A percentile compares a stretch with the other conserved stretches of the same genome.
Conservation (phyloP, 2,329 filamentous ascomycete genomes). For the Ophiostoma populinum region DNA sequence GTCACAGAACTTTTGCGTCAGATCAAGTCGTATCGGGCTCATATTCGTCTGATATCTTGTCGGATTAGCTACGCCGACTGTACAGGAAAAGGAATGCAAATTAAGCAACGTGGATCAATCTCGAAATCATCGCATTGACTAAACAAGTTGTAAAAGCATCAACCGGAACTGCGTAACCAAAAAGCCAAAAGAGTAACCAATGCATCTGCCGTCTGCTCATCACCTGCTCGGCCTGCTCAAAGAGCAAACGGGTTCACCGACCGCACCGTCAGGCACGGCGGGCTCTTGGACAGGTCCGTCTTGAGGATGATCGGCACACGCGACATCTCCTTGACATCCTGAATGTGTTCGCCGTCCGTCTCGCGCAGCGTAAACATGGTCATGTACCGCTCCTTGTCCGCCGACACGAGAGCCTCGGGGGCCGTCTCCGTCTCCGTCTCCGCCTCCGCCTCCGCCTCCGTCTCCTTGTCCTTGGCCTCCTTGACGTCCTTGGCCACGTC, state of each 20-base stretch:
- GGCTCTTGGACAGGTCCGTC: constrained; percentile 96
- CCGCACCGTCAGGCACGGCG: constrained; percentile 82
- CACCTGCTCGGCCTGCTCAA: constrained; percentile 13
- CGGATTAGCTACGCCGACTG: too few relatives aligned
- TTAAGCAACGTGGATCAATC: too few relatives aligned
- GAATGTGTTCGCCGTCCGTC: constrained; percentile 88
- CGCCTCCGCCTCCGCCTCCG: constrained; percentile 72
- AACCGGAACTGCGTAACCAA: too few relatives aligned
- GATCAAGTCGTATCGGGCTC: too few relatives aligned
- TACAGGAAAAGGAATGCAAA: too few relatives aligned
- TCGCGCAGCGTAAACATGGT: constrained; percentile 79
- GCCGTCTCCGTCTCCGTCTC: constrained; percentile 77
- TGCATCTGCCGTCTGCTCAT: not conserved
- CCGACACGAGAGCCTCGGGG: constrained; percentile 55
- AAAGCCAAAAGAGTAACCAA: not conserved
- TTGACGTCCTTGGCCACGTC: constrained; percentile 45
- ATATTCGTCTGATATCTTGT: too few relatives aligned
- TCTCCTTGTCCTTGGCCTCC: not conserved
- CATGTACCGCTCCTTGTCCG: constrained; percentile 91
- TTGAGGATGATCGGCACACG: constrained; percentile 94
- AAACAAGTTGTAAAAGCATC: too few relatives aligned
- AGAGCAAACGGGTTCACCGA: constrained; percentile 65
- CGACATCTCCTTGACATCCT: constrained; percentile 96
- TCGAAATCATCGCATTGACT: too few relatives aligned
- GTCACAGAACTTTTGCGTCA: too few relatives aligned